Conservation (phyloP, 768 basidiomycete species). For the Leccinum sublutescens region DNA sequence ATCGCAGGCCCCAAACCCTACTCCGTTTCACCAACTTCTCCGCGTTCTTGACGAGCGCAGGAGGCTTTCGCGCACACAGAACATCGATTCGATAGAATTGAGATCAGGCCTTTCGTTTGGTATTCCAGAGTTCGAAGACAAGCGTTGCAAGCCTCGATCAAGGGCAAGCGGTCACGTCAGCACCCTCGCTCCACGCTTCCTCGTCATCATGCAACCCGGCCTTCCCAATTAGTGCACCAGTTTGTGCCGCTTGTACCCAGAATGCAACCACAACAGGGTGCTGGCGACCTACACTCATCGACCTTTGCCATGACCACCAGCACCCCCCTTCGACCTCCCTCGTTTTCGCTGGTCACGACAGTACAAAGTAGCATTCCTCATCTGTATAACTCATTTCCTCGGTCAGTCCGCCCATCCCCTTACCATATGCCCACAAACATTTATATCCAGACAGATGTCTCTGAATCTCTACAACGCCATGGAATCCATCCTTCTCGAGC, state of each 20-base stretch:
- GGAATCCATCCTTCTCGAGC: constrained; percentile 51
- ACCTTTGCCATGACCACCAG: too few species aligned
- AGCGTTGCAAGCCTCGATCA: constrained; percentile 52
- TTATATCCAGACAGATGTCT: constrained; percentile 13
- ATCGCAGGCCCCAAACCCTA: constrained; percentile 70
- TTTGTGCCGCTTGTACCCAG: too few species aligned
- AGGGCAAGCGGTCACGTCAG: constrained; percentile 35
- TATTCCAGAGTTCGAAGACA: constrained; percentile 66
- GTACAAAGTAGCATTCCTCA: too few species aligned
- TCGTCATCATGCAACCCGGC: too few species aligned
- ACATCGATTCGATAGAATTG: constrained; percentile 86
- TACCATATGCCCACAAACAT: too few species aligned
- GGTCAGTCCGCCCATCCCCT: too few species aligned
- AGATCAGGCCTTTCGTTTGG: constrained; percentile 88
- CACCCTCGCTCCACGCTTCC: too few species aligned
- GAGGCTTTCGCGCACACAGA: constrained; percentile 83
- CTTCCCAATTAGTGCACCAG: too few species aligned
- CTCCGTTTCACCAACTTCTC: constrained; percentile 76
- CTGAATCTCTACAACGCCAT: constrained; percentile 39
- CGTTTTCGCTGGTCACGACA: not conserved
- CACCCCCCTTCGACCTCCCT: too few species aligned
- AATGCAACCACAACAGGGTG: too few species aligned
- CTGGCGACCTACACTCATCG: too few species aligned
- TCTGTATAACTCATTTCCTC: too few species aligned
- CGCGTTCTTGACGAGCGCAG: constrained; percentile 73